Percentiles rank a stretch among this genome's conserved stretches.
These are phyloP conservation scores for Penicillium arizonense DNA, from an alignment of 495 filamentous ascomycete genomes.

Conservation along the genomic window DNA sequence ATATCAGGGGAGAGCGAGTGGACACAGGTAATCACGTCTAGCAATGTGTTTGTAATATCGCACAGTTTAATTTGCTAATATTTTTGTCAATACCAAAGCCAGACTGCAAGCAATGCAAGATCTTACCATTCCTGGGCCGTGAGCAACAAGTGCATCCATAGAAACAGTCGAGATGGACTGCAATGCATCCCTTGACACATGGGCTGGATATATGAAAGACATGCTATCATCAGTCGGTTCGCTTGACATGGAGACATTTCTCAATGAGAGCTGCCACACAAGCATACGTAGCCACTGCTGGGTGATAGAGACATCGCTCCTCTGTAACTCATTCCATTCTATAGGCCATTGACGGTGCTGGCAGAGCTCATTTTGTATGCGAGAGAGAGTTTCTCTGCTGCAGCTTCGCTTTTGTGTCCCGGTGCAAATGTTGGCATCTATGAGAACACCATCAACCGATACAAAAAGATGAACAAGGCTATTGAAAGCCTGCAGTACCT, in stretches of 20 bases:
- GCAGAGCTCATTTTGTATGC: background rate
- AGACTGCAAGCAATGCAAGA: too few species aligned
- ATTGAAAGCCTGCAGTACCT: background rate
- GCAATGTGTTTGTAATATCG: too few species aligned
- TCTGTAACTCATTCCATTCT: constrained; percentile 1
- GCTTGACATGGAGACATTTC: constrained; percentile 1
- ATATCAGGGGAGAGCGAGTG: too few species aligned
- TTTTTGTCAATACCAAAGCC: too few species aligned
- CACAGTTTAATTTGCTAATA: too few species aligned
- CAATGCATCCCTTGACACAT: background rate
- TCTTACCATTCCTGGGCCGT: constrained; percentile 5
- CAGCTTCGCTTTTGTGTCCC: background rate
- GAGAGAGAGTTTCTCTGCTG: background rate
- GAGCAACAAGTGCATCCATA: background rate
- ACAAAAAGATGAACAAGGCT: background rate
- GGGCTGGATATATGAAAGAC: constrained; percentile 1
- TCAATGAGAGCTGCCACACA: constrained; percentile 2
- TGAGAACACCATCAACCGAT: background rate
- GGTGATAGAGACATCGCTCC: background rate
- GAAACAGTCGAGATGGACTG: background rate
- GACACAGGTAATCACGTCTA: too few species aligned
- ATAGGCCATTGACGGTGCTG: background rate
- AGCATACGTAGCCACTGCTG: constrained; percentile 1
- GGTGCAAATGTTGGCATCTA: too few species aligned
- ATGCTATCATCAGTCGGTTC: background rate